Evolutionary conservation across 352 stramenopile genomes (phyloP).

Genomic region (Phytophthora litchii): DNA sequence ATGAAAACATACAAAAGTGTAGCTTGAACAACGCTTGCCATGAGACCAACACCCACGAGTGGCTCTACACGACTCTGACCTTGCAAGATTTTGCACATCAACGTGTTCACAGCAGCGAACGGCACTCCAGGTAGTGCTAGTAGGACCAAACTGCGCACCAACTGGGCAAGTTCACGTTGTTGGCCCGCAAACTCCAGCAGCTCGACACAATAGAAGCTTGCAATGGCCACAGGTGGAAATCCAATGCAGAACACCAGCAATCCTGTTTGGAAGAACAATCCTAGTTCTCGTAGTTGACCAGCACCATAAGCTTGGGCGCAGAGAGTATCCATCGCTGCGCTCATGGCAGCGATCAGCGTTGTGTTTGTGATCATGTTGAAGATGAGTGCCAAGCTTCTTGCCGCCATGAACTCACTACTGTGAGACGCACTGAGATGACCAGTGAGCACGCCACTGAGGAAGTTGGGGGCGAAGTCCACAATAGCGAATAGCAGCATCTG

Average conservation of each 20-base stretch:
- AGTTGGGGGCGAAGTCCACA: constrained; percentile 72
- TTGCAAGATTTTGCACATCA: constrained; percentile 87
- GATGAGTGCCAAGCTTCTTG: constrained; percentile 69
- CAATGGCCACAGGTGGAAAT: constrained; percentile 62
- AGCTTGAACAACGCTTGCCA: constrained; percentile 82
- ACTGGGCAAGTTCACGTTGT: constrained; percentile 59
- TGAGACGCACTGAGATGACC: constrained; percentile 64
- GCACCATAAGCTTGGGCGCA: constrained; percentile 85
- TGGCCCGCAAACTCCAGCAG: constrained; percentile 82
- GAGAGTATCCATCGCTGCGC: constrained; percentile 90
- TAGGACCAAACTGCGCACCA: constrained; percentile 71
- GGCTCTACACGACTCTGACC: constrained; percentile 86
- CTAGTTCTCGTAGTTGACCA: constrained; percentile 86
- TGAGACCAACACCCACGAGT: constrained; percentile 79
- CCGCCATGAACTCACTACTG: constrained; percentile 83
- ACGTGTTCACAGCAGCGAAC: constrained; percentile 67
- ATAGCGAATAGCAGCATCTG: constrained; percentile 65
- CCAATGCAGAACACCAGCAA: constrained; percentile 68
- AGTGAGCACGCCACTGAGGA: constrained; percentile 71
- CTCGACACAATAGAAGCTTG: constrained; percentile 80
- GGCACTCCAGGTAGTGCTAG: constrained; percentile 82
- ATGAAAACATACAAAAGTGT: constrained; percentile 88
- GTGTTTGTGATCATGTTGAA: constrained; percentile 88
- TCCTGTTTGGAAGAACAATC: constrained; percentile 88
- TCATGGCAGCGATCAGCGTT: constrained; percentile 82